A percentile compares a stretch with the other conserved stretches of the same genome.
Conservation (phyloP, 176 grass and related monocot genomes). For the sorghum (Sorghum bicolor) region DNA sequence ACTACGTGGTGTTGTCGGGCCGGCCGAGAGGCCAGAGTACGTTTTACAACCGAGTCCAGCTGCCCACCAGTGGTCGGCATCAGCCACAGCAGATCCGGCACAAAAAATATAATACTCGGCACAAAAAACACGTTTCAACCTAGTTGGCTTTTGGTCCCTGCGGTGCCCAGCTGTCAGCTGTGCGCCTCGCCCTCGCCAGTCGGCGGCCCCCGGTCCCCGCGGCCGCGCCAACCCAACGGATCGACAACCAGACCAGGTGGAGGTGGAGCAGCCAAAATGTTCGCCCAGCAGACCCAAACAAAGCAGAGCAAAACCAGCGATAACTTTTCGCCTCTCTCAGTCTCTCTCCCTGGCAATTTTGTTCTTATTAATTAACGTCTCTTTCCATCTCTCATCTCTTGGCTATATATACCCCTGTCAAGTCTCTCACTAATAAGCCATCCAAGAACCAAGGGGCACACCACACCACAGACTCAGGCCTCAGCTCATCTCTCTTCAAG, state of each 20-base stretch:
- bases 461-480: not conserved
- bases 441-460: not conserved
- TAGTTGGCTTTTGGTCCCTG: not conserved
- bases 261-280: not conserved
- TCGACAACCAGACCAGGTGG: constrained; percentile 13
- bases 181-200: not conserved
- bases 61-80: constrained; percentile 24
- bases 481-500: not conserved
- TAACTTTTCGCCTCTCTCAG: not conserved
- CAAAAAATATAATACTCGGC: constrained; percentile 16
- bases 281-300: not conserved
- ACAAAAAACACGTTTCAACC: constrained; percentile 38
- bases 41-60: constrained; percentile 29
- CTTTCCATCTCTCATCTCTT: not conserved
- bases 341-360: not conserved
- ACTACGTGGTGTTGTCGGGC: no score
- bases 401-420: constrained; percentile 22
- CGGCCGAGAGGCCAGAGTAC: not conserved
- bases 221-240: not conserved
- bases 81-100: not conserved
- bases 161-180: constrained; percentile 27
- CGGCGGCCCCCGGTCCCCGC: not conserved
- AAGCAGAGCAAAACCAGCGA: not conserved
- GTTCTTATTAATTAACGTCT: not conserved
- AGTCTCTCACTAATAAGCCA: not conserved